phyloP scores from a whole-genome alignment of 164 flowering plant genomes.

The Litsea cubeba region DNA sequence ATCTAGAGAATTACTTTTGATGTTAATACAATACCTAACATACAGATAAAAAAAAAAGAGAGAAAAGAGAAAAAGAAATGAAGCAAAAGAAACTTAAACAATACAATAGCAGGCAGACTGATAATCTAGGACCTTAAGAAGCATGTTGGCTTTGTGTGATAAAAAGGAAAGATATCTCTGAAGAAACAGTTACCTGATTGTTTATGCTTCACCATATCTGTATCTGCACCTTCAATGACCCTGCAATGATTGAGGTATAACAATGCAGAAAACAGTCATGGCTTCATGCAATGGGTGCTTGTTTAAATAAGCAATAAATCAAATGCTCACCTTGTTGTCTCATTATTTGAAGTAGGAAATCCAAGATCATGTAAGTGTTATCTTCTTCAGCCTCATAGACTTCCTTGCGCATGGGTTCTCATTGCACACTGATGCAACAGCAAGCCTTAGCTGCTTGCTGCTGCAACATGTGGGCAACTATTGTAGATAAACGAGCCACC shows the following conservation, averaged over 20 bases:
- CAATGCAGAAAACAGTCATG: not conserved
- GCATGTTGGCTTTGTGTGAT: not conserved
- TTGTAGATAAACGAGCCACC: conserved; percentile 61
- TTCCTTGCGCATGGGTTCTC: conserved; percentile 54
- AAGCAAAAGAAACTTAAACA: too few relatives aligned
- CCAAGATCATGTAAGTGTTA: conserved; percentile 12
- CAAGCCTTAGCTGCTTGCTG: conserved; percentile 80
- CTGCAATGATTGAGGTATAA: conserved; percentile 26
- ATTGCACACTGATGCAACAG: conserved; percentile 59
- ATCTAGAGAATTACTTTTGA: too few relatives aligned
- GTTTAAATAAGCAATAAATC: not conserved
- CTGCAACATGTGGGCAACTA: conserved; percentile 60
- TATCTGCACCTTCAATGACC: conserved; percentile 25
- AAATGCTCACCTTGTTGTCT: conserved; percentile 38
- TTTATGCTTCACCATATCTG: conserved; percentile 24
- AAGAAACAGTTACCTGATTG: conserved; percentile 33
- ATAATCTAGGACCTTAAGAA: not conserved
- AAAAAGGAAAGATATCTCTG: not conserved
- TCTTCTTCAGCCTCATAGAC: conserved; percentile 40
- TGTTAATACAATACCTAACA: too few relatives aligned
- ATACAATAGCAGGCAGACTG: not conserved
- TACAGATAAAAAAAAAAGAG: too few relatives aligned
- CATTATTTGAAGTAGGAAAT: conserved; percentile 20
- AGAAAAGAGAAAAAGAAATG: too few relatives aligned
- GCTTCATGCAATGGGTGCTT: not conserved